Evolutionary conservation across 805 yeast genomes (phyloP).

Genomic region (Saccharomycodes ludwigii): DNA sequence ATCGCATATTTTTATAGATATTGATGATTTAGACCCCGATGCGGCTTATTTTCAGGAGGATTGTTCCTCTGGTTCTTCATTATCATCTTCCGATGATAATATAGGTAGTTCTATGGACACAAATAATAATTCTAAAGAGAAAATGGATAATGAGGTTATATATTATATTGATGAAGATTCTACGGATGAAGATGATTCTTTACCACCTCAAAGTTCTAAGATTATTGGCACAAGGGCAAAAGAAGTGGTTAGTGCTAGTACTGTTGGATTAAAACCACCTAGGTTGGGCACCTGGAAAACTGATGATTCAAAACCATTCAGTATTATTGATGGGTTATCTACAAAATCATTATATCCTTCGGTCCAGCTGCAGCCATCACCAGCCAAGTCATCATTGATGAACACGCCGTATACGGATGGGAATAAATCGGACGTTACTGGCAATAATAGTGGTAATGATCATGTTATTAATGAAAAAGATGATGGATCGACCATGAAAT

Average conservation of each 20-base stretch:
- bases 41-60: slow-evolving; percentile 20
- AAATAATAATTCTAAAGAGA: slow-evolving; percentile 11
- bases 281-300: slow-evolving; percentile 87
- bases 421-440: not conserved
- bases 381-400: slow-evolving; percentile 5
- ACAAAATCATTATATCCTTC: slow-evolving; percentile 68
- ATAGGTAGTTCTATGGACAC: slow-evolving; percentile 7
- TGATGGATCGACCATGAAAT: slow-evolving; percentile 28
- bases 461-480: slow-evolving; percentile 11
- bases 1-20: slow-evolving; percentile 27
- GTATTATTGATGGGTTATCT: slow-evolving; percentile 88
- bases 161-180: slow-evolving; percentile 64
- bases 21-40: slow-evolving; percentile 27
- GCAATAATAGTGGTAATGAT: not conserved
- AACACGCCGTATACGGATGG: not conserved
- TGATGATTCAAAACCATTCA: slow-evolving; percentile 65
- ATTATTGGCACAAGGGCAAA: slow-evolving; percentile 70
- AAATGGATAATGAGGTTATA: slow-evolving; percentile 22
- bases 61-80: not conserved
- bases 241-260: slow-evolving; percentile 80
- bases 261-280: slow-evolving; percentile 82
- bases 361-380: slow-evolving; percentile 20
- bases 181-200: slow-evolving; percentile 81
- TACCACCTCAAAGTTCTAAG: slow-evolving; percentile 56
- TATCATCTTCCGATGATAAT: slow-evolving; percentile 4